These are phyloP conservation scores for Penicillium goetzii DNA, from an alignment of 495 filamentous ascomycete genomes.

Conservation along the genomic window DNA sequence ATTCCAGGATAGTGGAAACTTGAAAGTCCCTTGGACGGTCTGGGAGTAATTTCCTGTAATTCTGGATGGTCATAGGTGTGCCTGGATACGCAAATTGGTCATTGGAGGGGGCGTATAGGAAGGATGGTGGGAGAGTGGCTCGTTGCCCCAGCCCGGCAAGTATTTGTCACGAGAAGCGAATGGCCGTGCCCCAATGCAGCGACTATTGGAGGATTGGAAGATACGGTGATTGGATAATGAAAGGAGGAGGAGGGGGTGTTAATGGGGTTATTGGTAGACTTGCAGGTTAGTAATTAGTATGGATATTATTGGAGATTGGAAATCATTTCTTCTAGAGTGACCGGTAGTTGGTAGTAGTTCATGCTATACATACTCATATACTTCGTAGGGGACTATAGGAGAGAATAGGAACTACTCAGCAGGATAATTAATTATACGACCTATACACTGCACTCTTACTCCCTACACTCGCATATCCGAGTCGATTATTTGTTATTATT, in stretches of 20 bases:
- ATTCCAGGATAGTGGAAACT: not conserved
- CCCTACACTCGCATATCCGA: not conserved
- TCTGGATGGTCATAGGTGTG: not conserved
- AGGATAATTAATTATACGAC: not conserved
- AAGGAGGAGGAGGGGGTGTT: not conserved
- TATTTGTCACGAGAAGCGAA: slow-evolving; percentile 8
- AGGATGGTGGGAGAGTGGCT: too few species aligned
- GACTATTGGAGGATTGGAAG: not conserved
- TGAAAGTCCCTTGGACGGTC: not conserved
- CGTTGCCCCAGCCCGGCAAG: not conserved
- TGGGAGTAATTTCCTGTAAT: not conserved
- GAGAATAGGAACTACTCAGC: too few species aligned
- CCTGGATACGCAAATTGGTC: not conserved
- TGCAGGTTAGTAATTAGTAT: too few species aligned
- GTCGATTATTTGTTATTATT: not conserved
- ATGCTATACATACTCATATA: not conserved
- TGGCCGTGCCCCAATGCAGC: not conserved
- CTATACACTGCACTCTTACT: not conserved
- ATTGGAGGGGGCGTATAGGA: not conserved
- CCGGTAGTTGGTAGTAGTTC: not conserved
- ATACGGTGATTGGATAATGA: not conserved
- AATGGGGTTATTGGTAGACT: not conserved
- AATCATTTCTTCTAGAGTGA: not conserved
- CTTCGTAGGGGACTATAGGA: not conserved
- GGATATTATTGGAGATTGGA: not conserved